These are phyloP conservation scores for Cyclotella baltica DNA, from an alignment of 108 stramenopile genomes.

Conservation along the genomic window DNA sequence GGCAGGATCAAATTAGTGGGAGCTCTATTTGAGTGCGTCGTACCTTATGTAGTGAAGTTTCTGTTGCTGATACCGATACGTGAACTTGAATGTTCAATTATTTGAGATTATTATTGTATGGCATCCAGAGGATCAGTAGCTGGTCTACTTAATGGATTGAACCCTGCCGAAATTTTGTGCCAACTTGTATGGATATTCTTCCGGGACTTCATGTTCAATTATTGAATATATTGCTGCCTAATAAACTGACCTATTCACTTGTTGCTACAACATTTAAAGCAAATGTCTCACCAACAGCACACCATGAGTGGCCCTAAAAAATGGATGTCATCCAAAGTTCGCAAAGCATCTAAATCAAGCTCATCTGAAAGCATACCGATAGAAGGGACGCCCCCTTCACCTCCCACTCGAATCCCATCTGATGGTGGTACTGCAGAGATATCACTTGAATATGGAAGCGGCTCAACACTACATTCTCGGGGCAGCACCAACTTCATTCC, in stretches of 20 bases:
- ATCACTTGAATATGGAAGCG: constrained; percentile 34
- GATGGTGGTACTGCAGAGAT: constrained; percentile 7
- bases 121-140: no score
- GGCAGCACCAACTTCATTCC: neutral
- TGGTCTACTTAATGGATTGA: no score
- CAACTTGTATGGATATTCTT: neutral
- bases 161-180: no score
- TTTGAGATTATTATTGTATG: no score
- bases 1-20: neutral
- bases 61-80: no score
- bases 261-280: neutral
- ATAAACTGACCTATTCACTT: neutral
- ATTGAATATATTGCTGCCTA: neutral
- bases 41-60: no score
- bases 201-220: neutral
- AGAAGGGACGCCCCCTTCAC: constrained; percentile 28
- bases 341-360: constrained; percentile 13
- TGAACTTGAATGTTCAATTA: no score
- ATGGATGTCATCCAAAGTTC: constrained; percentile 42
- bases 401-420: constrained; percentile 27
- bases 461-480: constrained; percentile 20
- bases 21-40: no score
- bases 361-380: constrained; percentile 9
- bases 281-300: neutral
- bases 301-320: constrained; percentile 36